phyloP scores from a whole-genome alignment of 2,329 filamentous ascomycete genomes.

The Aspergillus brunneoviolaceus region DNA sequence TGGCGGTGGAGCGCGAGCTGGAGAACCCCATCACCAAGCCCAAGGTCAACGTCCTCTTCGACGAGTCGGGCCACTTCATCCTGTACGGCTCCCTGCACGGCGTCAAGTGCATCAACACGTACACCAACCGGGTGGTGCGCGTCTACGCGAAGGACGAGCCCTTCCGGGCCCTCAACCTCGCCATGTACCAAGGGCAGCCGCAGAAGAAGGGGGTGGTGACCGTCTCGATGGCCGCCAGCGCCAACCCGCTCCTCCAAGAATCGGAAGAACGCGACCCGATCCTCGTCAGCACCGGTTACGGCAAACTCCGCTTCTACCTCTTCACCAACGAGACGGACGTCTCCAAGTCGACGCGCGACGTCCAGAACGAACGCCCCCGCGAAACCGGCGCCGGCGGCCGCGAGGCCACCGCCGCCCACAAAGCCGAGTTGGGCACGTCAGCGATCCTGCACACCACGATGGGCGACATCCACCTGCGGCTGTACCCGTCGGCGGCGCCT shows the following conservation, averaged over 20 bases:
- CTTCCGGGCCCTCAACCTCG: slow-evolving; percentile 77
- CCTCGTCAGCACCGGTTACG: slow-evolving; percentile 76
- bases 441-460: slow-evolving; percentile 89
- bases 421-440: slow-evolving; percentile 71
- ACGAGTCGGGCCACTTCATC: slow-evolving; percentile 94
- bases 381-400: slow-evolving; percentile 53
- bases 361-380: slow-evolving; percentile 91
- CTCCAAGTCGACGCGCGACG: slow-evolving; percentile 79
- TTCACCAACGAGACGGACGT: slow-evolving; percentile 89
- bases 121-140: slow-evolving; percentile 88
- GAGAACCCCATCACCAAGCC: slow-evolving; percentile 67
- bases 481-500: slow-evolving; percentile 90
- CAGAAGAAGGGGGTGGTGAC: slow-evolving; percentile 92
- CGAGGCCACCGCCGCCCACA: slow-evolving; percentile 50
- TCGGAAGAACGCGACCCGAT: slow-evolving; percentile 89
- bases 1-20: slow-evolving; percentile 83
- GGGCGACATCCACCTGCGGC: slow-evolving; percentile 88
- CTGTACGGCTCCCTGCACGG: slow-evolving; percentile 90
- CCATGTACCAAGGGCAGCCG: slow-evolving; percentile 90
- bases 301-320: slow-evolving; percentile 94
- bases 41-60: slow-evolving; percentile 85
- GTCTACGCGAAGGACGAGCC: slow-evolving; percentile 88
- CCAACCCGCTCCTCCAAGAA: slow-evolving; percentile 88
- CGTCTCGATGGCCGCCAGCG: slow-evolving; percentile 93
- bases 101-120: slow-evolving; percentile 92